Base-by-base conservation (phyloP, 163 green algal species). In the Prototheca wickerhamii region DNA sequence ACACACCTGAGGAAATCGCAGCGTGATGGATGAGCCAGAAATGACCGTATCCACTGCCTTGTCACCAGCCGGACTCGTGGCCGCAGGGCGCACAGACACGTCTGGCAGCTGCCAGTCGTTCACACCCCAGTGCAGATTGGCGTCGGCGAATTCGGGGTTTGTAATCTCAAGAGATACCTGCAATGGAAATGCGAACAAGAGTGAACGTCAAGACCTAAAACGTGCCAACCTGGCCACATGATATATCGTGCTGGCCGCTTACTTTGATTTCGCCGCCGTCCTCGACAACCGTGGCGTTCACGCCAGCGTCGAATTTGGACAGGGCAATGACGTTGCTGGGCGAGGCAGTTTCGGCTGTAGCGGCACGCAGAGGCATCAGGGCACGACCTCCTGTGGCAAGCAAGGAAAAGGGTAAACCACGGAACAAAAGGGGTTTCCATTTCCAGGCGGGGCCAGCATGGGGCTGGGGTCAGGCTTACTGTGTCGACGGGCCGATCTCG, bases 11-110 rank as follows among this genome's bases (percentile, higher is more conserved):
- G 73, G 61, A 34, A 88, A 86, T 18, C 1, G 57, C 23, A 91
- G 49, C 25, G 51, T 42, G 21, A 91, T 53, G 3, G 6, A 30
- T 28, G 60, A 55, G 49, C 72, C 66, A 31, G 20, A 25, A 49
- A 89, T 83, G 4, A 63, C 65, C 8, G 83, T 89, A 71, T 90
- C 79, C 32, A 85, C 77, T 4, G 85, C 82, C 65, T 83, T 81
- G 63, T 87, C 83, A 29, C 83, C 84, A 2, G 76, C 69, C 65
- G 66, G 62, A 7, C 61, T 35, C 3, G 81, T 87, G 60, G 71
- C 77, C 2, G 61, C 4, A 2, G 84, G 83, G 63, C 72, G 69
- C 21, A 26, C 42, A 8, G 63, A 69, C 55, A 73, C 25, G 2
- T 68, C 43, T 5, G 80, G 71, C 25, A 72, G 58, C 15, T 62